Evolutionary conservation across 148 eudicot species (phyloP).

Genomic region (Limonium bicolor): DNA sequence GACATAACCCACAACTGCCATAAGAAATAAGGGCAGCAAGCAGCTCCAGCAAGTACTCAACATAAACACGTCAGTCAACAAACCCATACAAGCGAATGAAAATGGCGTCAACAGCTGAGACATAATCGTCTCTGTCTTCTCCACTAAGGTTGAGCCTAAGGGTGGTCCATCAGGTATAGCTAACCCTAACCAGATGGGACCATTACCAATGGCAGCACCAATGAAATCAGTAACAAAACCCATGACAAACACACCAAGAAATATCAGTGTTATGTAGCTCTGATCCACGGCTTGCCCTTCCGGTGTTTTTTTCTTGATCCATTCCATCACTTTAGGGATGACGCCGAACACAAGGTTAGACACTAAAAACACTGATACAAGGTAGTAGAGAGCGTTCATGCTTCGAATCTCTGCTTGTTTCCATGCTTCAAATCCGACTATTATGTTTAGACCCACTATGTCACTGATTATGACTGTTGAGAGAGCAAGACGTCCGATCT

Average conservation of each 20-base stretch:
- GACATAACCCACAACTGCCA: slow-evolving; percentile 20
- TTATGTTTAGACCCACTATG: slow-evolving; percentile 28
- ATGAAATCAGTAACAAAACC: slow-evolving; percentile 34
- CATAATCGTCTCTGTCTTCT: slow-evolving; percentile 39
- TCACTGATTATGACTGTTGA: slow-evolving; percentile 40
- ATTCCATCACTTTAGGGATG: slow-evolving; percentile 20
- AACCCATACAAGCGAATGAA: slow-evolving; percentile 44
- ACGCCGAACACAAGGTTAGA: slow-evolving; percentile 17
- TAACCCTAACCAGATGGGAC: slow-evolving; percentile 75
- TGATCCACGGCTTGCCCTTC: slow-evolving; percentile 57
- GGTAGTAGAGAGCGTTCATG: slow-evolving; percentile 30
- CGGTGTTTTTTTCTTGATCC: slow-evolving; percentile 42
- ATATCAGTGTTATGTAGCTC: slow-evolving; percentile 22
- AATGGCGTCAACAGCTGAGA: slow-evolving; percentile 46
- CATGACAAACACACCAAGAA: slow-evolving; percentile 26
- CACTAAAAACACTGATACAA: slow-evolving; percentile 10
- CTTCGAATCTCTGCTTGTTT: slow-evolving; percentile 28
- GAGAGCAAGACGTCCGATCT: slow-evolving; percentile 52
- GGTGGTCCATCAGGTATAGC: slow-evolving; percentile 84
- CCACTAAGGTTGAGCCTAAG: slow-evolving; percentile 52
- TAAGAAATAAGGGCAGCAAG: slow-evolving; percentile 26
- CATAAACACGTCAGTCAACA: slow-evolving; percentile 29
- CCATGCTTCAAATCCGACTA: slow-evolving; percentile 42
- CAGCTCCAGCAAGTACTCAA: slow-evolving; percentile 35
- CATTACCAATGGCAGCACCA: slow-evolving; percentile 59